Percentiles rank a stretch among this genome's conserved stretches.
These are phyloP conservation scores for Salix brachista DNA, from an alignment of 345 rosid species.

Conservation along the genomic window DNA sequence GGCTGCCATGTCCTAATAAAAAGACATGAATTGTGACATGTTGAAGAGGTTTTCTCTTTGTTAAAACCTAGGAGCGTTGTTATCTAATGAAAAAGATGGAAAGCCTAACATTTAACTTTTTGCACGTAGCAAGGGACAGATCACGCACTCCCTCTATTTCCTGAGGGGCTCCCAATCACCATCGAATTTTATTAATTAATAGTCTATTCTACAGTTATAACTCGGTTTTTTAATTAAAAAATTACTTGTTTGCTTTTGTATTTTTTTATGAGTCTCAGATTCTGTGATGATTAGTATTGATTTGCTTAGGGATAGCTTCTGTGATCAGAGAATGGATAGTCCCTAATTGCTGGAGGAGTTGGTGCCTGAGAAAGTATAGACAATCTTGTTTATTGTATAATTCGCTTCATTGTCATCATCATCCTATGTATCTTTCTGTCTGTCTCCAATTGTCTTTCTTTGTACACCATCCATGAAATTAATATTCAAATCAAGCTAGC, in stretches of 20 bases:
- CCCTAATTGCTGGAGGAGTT: slow-evolving; percentile 7
- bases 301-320: slow-evolving; percentile 5
- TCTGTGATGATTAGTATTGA: slow-evolving; percentile 8
- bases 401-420: slow-evolving; percentile 36
- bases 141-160: no score
- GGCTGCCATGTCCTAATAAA: not conserved
- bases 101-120: not conserved
- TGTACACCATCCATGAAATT: slow-evolving; percentile 5
- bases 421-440: slow-evolving; percentile 35
- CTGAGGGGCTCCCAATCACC: not conserved
- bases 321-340: slow-evolving; percentile 4
- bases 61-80: not conserved
- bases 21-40: slow-evolving; percentile 13
- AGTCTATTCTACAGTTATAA: no score
- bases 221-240: not conserved
- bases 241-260: not conserved
- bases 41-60: not conserved
- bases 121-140: not conserved
- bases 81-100: slow-evolving; percentile 8
- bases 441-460: slow-evolving; percentile 21
- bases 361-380: slow-evolving; percentile 49
- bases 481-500: slow-evolving; percentile 22
- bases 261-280: not conserved
- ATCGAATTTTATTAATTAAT: not conserved
- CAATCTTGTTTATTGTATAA: slow-evolving; percentile 23